phyloP scores from a whole-genome alignment of 2,329 filamentous ascomycete genomes.

The Talaromyces piceae region DNA sequence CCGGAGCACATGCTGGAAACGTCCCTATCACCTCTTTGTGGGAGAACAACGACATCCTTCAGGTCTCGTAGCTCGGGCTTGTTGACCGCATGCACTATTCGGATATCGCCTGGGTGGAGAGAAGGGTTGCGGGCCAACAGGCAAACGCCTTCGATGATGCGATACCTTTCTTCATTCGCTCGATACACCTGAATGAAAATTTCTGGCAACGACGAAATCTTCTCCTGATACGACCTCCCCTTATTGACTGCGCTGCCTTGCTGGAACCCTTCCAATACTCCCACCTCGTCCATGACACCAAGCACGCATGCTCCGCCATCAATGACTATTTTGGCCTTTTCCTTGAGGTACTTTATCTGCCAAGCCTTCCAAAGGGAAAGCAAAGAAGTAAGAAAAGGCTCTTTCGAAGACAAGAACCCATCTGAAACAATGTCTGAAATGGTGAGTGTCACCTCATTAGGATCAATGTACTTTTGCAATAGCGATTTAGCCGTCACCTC shows the following conservation, averaged over 20 bases:
- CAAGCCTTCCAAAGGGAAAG: conserved; percentile 80
- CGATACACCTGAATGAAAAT: conserved; percentile 80
- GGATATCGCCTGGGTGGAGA: conserved; percentile 83
- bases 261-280: conserved; percentile 63
- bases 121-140: conserved; percentile 88
- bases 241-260: conserved; percentile 34
- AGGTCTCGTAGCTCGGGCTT: conserved; percentile 65
- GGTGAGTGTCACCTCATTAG: conserved; percentile 69
- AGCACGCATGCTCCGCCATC: conserved; percentile 80
- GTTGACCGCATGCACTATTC: conserved; percentile 78
- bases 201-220: conserved; percentile 59
- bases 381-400: conserved; percentile 76
- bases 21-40: conserved; percentile 73
- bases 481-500: conserved; percentile 57
- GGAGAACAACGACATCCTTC: conserved; percentile 79
- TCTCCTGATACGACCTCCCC: conserved; percentile 31
- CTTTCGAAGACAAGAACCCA: conserved; percentile 65
- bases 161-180: conserved; percentile 48
- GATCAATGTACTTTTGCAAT: conserved; percentile 70
- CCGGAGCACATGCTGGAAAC: conserved; percentile 92
- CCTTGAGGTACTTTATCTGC: conserved; percentile 83
- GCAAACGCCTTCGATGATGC: conserved; percentile 67
- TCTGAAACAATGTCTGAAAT: conserved; percentile 70
- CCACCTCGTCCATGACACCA: conserved; percentile 81
- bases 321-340: conserved; percentile 80